Evolutionary conservation across 1,284 basidiomycete genomes (phyloP).

Genomic region (Porodaedalea pini): DNA sequence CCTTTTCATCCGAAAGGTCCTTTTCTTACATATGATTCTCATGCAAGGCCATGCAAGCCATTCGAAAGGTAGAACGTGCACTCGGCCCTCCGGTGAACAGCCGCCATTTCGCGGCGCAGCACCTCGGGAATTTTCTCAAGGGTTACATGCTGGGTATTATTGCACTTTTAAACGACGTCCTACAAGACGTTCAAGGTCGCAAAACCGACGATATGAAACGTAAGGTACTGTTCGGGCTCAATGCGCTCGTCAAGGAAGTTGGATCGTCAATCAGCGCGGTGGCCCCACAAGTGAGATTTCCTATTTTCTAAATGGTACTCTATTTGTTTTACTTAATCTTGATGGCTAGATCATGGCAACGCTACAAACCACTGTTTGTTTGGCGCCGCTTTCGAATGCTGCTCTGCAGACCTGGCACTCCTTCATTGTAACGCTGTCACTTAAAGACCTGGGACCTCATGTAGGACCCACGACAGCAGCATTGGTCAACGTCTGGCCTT

Average conservation of each 20-base stretch:
- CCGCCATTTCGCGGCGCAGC: constrained; percentile 27
- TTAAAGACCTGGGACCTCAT: constrained; percentile 77
- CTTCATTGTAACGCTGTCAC: constrained; percentile 72
- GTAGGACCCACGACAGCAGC: constrained; percentile 88
- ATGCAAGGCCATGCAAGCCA: constrained; percentile 54
- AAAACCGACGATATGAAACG: constrained; percentile 63
- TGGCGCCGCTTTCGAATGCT: constrained; percentile 71
- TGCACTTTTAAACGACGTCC: constrained; percentile 74
- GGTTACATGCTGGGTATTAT: constrained; percentile 80
- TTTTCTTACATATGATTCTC: constrained; percentile 4
- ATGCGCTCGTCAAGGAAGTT: constrained; percentile 67
- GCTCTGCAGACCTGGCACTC: constrained; percentile 81
- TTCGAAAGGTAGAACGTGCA: constrained; percentile 54
- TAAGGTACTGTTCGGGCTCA: constrained; percentile 78
- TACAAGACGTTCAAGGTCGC: constrained; percentile 79
- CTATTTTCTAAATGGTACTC: background rate
- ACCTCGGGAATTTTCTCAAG: constrained; percentile 62
- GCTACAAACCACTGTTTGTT: constrained; percentile 83
- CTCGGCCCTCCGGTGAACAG: constrained; percentile 27
- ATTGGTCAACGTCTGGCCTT: constrained; percentile 76
- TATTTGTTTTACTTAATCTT: background rate
- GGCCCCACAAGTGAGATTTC: constrained; percentile 73
- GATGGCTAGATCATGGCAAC: constrained; percentile 85
- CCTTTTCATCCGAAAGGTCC: background rate
- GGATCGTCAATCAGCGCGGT: constrained; percentile 71